Evolutionary conservation across 306 rosid species (phyloP).

Genomic region (Potentilla sterilis): DNA sequence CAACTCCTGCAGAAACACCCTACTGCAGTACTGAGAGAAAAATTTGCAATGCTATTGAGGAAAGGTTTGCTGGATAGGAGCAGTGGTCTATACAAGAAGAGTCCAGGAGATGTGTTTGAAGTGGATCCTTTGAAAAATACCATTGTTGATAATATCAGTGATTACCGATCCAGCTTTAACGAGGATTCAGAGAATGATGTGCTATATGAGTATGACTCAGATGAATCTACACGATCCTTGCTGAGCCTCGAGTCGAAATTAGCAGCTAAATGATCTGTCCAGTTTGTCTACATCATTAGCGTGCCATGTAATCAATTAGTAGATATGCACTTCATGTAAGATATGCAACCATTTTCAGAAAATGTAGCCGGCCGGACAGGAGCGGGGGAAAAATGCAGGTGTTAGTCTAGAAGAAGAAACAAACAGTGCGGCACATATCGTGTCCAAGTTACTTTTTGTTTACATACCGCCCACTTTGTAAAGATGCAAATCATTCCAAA

Average conservation of each 20-base stretch:
- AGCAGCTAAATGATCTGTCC: neutral
- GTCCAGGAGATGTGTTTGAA: constrained; percentile 19
- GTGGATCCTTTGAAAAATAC: constrained; percentile 23
- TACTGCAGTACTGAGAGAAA: constrained; percentile 59
- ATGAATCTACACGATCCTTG: constrained; percentile 21
- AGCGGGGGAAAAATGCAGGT: neutral
- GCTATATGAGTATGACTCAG: constrained; percentile 38
- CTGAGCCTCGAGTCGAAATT: neutral
- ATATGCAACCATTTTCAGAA: neutral
- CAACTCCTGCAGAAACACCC: constrained; percentile 63
- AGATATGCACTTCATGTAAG: neutral
- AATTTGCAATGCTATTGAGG: constrained; percentile 41
- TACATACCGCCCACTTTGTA: neutral
- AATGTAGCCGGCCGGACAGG: neutral
- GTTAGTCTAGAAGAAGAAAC: neutral
- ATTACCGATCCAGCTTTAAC: constrained; percentile 24
- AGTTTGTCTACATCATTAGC: neutral
- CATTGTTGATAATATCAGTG: constrained; percentile 7
- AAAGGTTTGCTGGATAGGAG: constrained; percentile 68
- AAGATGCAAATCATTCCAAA: neutral
- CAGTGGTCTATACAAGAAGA: constrained; percentile 51
- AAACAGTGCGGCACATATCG: neutral
- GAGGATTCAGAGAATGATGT: constrained; percentile 28
- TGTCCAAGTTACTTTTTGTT: neutral
- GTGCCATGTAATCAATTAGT: neutral